phyloP scores from a whole-genome alignment of 2,329 filamentous ascomycete species.

The Hypoxylon sp. region DNA sequence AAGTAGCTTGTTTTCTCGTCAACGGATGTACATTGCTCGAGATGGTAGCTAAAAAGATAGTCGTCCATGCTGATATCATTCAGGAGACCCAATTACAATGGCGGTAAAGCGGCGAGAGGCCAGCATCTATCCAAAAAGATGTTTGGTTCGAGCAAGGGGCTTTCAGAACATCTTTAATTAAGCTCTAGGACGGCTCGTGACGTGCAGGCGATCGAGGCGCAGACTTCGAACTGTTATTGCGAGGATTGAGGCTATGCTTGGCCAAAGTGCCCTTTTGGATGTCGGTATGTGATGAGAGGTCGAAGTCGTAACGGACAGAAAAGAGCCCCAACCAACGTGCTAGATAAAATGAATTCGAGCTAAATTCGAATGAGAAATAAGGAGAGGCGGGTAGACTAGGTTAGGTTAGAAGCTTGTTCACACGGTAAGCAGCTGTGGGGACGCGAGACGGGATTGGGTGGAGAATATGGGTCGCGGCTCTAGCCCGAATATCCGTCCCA shows the following conservation, averaged over 20 bases:
- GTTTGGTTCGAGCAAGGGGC: constrained; percentile 4
- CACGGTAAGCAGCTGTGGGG: constrained; percentile 28
- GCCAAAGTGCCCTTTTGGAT: constrained; percentile 30
- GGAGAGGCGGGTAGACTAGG: constrained; percentile 43
- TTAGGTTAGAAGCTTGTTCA: constrained; percentile 30
- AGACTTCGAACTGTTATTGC: constrained; percentile 25
- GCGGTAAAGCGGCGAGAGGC: constrained; percentile 6
- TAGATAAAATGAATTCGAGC: constrained; percentile 13
- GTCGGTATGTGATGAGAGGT: constrained; percentile 7
- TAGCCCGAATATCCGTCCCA: constrained; percentile 28
- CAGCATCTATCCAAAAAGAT: constrained; percentile 23
- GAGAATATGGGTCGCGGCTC: constrained; percentile 30
- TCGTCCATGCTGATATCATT: constrained; percentile 65
- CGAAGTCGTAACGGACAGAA: not conserved
- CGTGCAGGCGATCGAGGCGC: constrained; percentile 42
- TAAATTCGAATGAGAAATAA: constrained; percentile 36
- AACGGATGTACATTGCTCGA: constrained; percentile 65
- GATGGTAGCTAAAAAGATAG: constrained; percentile 68
- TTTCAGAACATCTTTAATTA: constrained; percentile 27
- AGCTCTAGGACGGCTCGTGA: constrained; percentile 31
- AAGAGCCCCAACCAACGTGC: constrained; percentile 14
- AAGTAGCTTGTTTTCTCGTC: constrained; percentile 69
- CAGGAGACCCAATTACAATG: constrained; percentile 9
- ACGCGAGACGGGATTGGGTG: constrained; percentile 35
- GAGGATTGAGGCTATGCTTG: constrained; percentile 37